Base-by-base conservation (phyloP, 192 early-diverging fungal species). In the Haplosporangium gracile region DNA sequence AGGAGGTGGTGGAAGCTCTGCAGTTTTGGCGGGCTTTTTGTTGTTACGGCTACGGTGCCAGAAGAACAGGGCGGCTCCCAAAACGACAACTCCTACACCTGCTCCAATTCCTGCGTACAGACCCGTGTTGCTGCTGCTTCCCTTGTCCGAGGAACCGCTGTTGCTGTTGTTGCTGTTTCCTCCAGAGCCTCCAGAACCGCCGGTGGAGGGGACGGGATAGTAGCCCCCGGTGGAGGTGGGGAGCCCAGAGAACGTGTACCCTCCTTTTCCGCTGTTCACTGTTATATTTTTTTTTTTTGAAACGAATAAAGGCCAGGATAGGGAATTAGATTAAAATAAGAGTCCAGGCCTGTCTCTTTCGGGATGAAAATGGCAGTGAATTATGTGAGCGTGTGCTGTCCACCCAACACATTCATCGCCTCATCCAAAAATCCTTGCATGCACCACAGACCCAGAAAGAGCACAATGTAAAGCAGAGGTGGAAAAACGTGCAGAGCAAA, bases 51-150 rank as follows among this genome's bases (percentile, higher is more conserved):
- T 77, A 24, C 83, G 78, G 24, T 26, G n/a, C 57, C 51, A 75
- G 34, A 85, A 80, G 75, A 85, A 74, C 24, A 79, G 32, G n/a
- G 53, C 83, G 9, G 72, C 34, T 32, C 24, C 57, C 29, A 80
- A 26, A 68, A 85, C 51, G 2, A 85, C 53, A 6, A 69, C 82
- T 6, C 47, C 83, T 7, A 77, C 75, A 34, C 72, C 83, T 24
- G 47, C 68, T 36, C 70, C 83, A 39, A 85, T 85, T 57, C 83
- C 83, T 42, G 70, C 75, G 32, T 80, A 80, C 34, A 85, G 34
- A 24, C 74, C 83, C 11, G 74, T 76, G 15, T 85, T 79, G 70
- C 70, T 77, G 2, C 68, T 47, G 57, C 38, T 75, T 7, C 42
- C n/a, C 11, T 40, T 29, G 29, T 26, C 40, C n/a, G 43, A 26